Conservation (phyloP, 805 yeast species). For the Suhomyces prunicola region DNA sequence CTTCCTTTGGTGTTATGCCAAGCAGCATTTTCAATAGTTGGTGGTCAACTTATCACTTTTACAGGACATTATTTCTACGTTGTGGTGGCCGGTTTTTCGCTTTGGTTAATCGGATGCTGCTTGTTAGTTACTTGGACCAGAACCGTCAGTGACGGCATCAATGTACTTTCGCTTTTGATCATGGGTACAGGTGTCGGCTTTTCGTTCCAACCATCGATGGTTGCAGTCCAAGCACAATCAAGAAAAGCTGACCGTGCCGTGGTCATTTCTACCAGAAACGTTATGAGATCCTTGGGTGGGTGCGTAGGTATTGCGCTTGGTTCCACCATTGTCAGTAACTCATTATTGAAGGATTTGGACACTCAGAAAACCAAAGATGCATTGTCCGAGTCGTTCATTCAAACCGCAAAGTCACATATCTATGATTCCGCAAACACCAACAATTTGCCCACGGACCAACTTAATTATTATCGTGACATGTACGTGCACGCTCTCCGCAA, state of each 20-base stretch:
- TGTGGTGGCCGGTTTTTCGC: conserved; percentile 37
- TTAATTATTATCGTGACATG: conserved; percentile 13
- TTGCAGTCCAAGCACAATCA: conserved; percentile 55
- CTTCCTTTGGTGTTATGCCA: conserved; percentile 45
- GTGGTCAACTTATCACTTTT: conserved; percentile 45
- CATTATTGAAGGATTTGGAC: conserved; percentile 23
- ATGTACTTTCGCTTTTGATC: conserved; percentile 26
- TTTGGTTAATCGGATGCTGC: conserved; percentile 43
- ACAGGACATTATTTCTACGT: conserved; percentile 43
- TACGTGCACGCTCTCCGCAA: conserved; percentile 19
- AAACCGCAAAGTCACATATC: conserved; percentile 15
- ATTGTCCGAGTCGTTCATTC: conserved; percentile 14
- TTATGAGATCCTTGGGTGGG: conserved; percentile 59
- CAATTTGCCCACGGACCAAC: conserved; percentile 22
- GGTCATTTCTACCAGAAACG: conserved; percentile 55
- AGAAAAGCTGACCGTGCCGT: conserved; percentile 53
- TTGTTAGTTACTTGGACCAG: conserved; percentile 32
- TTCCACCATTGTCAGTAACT: conserved; percentile 37
- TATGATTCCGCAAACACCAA: conserved; percentile 14
- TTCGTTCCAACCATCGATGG: conserved; percentile 54
- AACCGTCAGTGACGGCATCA: conserved; percentile 30
- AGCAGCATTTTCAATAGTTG: conserved; percentile 38
- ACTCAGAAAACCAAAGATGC: background rate
- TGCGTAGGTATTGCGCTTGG: conserved; percentile 54
- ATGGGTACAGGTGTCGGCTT: conserved; percentile 44